Conservation (phyloP, 495 filamentous ascomycete genomes). For the Thozetella sp. region DNA sequence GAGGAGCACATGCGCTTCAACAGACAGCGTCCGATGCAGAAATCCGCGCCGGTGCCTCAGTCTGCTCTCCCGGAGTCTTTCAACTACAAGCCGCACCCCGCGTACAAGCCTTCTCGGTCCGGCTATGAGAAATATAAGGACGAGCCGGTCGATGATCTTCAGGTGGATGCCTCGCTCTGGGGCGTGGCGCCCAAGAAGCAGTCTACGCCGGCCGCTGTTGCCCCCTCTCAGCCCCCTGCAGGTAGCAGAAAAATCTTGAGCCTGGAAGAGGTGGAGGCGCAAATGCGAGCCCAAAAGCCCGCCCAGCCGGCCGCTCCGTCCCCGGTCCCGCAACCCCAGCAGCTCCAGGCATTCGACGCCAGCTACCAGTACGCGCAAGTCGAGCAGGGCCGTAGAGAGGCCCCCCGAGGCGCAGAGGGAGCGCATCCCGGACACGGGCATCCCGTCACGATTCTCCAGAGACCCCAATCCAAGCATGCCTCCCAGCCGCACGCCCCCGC, state of each 20-base stretch:
- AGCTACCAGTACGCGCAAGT: conserved; percentile 21
- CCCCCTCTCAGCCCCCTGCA: conserved; percentile 22
- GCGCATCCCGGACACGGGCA: conserved; percentile 34
- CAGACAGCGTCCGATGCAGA: conserved; percentile 58
- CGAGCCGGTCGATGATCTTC: conserved; percentile 75
- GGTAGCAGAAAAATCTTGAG: conserved; percentile 86
- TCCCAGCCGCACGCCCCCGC: conserved; percentile 25
- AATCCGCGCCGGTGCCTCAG: conserved; percentile 27
- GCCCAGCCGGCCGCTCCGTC: conserved; percentile 26
- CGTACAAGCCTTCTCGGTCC: conserved; percentile 62
- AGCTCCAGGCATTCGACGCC: conserved; percentile 13
- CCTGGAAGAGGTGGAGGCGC: conserved; percentile 94
- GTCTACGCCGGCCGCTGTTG: conserved; percentile 29
- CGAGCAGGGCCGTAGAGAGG: conserved; percentile 24
- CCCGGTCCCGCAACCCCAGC: conserved; percentile 27
- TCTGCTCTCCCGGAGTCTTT: conserved; percentile 32
- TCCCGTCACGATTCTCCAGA: conserved; percentile 46
- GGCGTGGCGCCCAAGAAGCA: conserved; percentile 67
- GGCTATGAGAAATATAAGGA: conserved; percentile 90
- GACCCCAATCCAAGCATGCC: conserved; percentile 37
- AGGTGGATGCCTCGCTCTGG: conserved; percentile 94
- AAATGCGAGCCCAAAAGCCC: conserved; percentile 73
- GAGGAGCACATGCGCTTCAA: conserved; percentile 86
- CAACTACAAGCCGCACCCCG: conserved; percentile 41
- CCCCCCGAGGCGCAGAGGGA: conserved; percentile 23